Conservation (phyloP, 805 yeast species). For the Candida easanensis region DNA sequence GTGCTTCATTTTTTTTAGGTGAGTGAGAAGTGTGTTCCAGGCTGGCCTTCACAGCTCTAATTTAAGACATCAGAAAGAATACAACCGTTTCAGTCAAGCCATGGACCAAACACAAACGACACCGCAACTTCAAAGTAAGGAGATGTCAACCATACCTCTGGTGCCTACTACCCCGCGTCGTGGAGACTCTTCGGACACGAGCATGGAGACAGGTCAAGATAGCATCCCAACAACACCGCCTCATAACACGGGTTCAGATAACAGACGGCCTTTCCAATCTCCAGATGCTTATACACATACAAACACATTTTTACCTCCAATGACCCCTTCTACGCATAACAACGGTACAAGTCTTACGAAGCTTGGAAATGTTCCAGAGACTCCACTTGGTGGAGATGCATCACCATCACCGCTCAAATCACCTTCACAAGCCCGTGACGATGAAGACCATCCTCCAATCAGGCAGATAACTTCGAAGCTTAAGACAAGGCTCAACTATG, state of each 20-base stretch:
- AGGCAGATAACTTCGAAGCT: constrained; percentile 38
- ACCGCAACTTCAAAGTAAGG: neutral
- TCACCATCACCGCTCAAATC: constrained; percentile 26
- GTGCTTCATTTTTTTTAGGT: no score
- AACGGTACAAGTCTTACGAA: constrained; percentile 2
- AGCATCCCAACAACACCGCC: constrained; percentile 26
- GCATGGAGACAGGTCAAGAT: neutral
- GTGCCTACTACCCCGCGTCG: constrained; percentile 16
- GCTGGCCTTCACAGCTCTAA: no score
- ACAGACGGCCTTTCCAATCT: constrained; percentile 11
- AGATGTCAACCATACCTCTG: neutral
- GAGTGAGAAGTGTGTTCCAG: no score
- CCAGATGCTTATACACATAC: constrained; percentile 21
- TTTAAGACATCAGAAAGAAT: no score
- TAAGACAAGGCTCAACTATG: constrained; percentile 39
- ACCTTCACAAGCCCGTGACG: constrained; percentile 20
- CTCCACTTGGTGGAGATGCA: constrained; percentile 16
- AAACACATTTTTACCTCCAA: constrained; percentile 17
- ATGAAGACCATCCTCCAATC: constrained; percentile 34
- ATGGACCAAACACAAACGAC: constrained; percentile 1
- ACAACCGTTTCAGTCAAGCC: neutral
- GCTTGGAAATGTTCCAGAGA: constrained; percentile 25
- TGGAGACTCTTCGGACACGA: neutral
- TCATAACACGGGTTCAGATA: neutral
- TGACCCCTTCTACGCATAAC: constrained; percentile 21